Percentiles rank a stretch among this genome's conserved stretches.
Conservation (phyloP, 2,329 filamentous ascomycete species). For the Ceratocystis eucalypticola region DNA sequence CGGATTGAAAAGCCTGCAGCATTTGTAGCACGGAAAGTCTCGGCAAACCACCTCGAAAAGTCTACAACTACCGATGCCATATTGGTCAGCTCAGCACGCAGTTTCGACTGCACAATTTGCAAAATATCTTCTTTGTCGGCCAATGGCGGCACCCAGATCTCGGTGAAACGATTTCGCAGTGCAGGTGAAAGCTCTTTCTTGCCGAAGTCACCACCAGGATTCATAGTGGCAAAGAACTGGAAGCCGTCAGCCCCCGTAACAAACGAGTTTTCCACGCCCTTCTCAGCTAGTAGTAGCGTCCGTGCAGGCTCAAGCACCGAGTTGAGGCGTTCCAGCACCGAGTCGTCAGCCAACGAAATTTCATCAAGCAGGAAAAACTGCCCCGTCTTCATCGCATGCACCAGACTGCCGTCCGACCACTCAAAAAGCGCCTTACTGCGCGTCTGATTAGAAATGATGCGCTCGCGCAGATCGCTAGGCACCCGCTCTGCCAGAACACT, state of each 20-base stretch:
- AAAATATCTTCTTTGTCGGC: constrained; percentile 74
- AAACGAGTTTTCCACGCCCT: constrained; percentile 71
- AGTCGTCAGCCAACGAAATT: constrained; percentile 94
- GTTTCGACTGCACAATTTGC: constrained; percentile 70
- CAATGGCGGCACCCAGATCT: constrained; percentile 92
- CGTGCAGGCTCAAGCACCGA: constrained; percentile 85
- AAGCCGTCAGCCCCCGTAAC: constrained; percentile 66
- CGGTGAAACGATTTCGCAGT: constrained; percentile 88
- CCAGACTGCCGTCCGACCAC: constrained; percentile 88
- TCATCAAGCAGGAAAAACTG: constrained; percentile 92
- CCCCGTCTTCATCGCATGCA: constrained; percentile 82
- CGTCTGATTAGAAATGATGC: constrained; percentile 36
- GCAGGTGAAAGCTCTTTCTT: constrained; percentile 96
- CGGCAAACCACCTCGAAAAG: constrained; percentile 89
- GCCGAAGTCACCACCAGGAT: constrained; percentile 94
- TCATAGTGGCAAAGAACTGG: constrained; percentile 98
- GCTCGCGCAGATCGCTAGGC: constrained; percentile 35
- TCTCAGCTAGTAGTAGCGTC: constrained; percentile 81
- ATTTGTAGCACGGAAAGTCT: constrained; percentile 46
- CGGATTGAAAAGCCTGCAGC: constrained; percentile 58
- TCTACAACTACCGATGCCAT: constrained; percentile 59
- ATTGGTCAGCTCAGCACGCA: constrained; percentile 40
- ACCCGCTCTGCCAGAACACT: constrained; percentile 32
- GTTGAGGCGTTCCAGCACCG: constrained; percentile 88
- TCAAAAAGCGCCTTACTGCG: constrained; percentile 82